Conservation (phyloP, 768 basidiomycete species). For the Favolaschia claudopus region DNA sequence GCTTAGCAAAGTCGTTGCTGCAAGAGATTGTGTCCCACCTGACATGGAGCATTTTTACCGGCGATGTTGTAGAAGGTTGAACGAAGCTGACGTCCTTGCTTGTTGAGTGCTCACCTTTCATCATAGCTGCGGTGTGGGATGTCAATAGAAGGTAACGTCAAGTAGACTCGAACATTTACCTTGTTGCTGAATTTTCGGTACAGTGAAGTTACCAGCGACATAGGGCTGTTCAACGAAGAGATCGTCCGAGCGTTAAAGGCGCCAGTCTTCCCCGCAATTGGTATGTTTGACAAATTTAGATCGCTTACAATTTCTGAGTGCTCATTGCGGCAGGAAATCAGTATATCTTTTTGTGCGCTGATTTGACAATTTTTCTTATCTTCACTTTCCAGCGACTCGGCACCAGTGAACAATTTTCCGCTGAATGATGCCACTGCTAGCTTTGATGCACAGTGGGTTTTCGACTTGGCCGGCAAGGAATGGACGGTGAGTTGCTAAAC, state of each 20-base stretch:
- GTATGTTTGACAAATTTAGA: slow-evolving; percentile 34
- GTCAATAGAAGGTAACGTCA: slow-evolving; percentile 46
- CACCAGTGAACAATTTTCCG: slow-evolving; percentile 67
- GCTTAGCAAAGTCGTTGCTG: slow-evolving; percentile 59
- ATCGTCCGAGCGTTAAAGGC: slow-evolving; percentile 47
- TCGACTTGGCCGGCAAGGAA: slow-evolving; percentile 55
- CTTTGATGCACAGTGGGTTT: slow-evolving; percentile 61
- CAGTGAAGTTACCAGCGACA: slow-evolving; percentile 53
- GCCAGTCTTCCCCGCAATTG: slow-evolving; percentile 59
- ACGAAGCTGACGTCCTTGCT: neutral
- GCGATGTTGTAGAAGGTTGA: slow-evolving; percentile 67
- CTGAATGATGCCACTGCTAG: slow-evolving; percentile 49
- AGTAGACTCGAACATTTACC: neutral
- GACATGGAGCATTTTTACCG: slow-evolving; percentile 67
- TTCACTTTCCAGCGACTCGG: slow-evolving; percentile 52
- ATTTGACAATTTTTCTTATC: neutral
- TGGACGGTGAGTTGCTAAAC: slow-evolving; percentile 50
- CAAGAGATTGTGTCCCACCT: slow-evolving; percentile 46
- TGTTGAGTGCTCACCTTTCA: neutral
- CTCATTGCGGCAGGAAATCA: slow-evolving; percentile 52
- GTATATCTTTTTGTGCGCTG: slow-evolving; percentile 39
- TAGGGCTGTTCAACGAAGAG: slow-evolving; percentile 55
- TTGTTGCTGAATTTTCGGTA: neutral
- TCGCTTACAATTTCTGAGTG: neutral
- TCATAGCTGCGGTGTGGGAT: slow-evolving; percentile 59